Evolutionary conservation across 805 yeast species (phyloP), one percentile per base, ranked within the genome.

Genomic region (Wickerhamiella qilinensis): DNA sequence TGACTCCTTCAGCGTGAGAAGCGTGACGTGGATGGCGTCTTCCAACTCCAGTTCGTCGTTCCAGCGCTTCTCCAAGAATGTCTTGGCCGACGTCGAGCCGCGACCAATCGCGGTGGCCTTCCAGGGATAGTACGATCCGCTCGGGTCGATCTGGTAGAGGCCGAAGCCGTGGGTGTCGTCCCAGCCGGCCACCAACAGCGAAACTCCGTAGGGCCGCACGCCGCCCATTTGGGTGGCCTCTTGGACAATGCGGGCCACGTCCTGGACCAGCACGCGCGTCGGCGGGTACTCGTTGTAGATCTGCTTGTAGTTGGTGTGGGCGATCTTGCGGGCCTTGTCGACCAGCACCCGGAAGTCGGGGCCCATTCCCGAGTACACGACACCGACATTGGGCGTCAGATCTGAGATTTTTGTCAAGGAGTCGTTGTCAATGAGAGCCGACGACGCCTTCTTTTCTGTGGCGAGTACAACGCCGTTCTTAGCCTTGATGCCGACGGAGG

Each of bases 211-310:
- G n/a, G 98, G 99, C 57, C 99, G 75, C 46, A 91, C 94, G 61
- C 98, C 99, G 37, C 96, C 98, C 38, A 85, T 77, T 58, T 91
- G 98, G 2, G 97, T 91, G n/a, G 94, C 86, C 58, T 88, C 96
- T 60, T 91, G 99, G 83, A 91, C 93, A 38, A 85, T 77, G 54
- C 81, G 81, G 38, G 99, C 99, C 47, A 91, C 75, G 58, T 91
- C 95, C 45, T 86, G 82, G 20, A 91, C 97, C 50, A 91, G 66
- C 46, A 88, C 79, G 56, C 83, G 81, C 2, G 94, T 91, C 33
- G 97, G 96, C 11, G 98, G 99, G 60, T 91, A 83, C 60, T 91
- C 97, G 57, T 88, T 86, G 64, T 88, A 91, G 44, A 86, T 68
- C 56, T 94, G 74, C 64, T 88, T 86, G 62, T 91, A 91, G 54